Conservation (phyloP, 257 asterid genomes). For the Ilex asprella region DNA sequence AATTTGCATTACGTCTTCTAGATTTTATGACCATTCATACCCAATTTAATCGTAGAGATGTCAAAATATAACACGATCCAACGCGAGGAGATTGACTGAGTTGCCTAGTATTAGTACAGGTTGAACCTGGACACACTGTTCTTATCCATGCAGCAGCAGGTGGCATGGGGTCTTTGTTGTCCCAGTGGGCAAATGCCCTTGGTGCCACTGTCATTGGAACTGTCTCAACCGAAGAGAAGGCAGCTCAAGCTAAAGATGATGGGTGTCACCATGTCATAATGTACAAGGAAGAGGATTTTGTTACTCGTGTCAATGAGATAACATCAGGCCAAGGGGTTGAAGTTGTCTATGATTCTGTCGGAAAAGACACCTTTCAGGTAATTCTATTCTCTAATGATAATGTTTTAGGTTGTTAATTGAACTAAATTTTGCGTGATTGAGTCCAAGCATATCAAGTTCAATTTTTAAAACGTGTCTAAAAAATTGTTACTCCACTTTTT, state of each 20-base stretch:
- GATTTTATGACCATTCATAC: no score
- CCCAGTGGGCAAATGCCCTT: constrained; percentile 94
- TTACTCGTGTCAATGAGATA: constrained; percentile 72
- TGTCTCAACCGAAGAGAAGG: constrained; percentile 85
- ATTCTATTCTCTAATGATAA: background rate
- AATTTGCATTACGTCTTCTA: no score
- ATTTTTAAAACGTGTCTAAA: no score
- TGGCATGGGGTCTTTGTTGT: constrained; percentile 88
- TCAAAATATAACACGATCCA: no score
- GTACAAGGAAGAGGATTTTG: constrained; percentile 81
- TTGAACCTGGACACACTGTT: constrained; percentile 75
- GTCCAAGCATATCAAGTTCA: no score
- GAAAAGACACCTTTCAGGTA: constrained; percentile 97
- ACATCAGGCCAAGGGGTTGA: constrained; percentile 94
- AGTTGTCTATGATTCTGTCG: constrained; percentile 96
- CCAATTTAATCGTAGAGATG: no score
- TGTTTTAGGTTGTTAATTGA: no score
- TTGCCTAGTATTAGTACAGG: constrained; percentile 25
- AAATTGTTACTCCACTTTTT: no score
- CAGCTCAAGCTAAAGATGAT: constrained; percentile 82
- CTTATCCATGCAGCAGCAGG: constrained; percentile 98
- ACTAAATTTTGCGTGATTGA: no score
- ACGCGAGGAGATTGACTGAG: no score
- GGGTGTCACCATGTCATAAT: constrained; percentile 87
- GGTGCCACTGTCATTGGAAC: constrained; percentile 97